phyloP scores from a whole-genome alignment of 495 filamentous ascomycete species.

The Hypoxylon fragiforme region DNA sequence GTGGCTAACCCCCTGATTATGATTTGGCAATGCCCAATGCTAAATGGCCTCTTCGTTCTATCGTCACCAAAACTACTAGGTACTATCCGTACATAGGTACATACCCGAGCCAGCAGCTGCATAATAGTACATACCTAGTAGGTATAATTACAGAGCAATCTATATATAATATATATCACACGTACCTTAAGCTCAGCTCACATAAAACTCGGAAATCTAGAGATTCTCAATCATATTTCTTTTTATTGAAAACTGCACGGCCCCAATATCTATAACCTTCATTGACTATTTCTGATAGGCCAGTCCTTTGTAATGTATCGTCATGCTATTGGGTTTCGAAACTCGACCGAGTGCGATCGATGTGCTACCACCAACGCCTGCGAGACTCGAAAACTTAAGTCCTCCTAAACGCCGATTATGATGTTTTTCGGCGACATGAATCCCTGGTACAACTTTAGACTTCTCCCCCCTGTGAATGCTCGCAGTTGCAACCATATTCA shows the following conservation, averaged over 20 bases:
- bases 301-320: slow-evolving; percentile 14
- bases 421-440: slow-evolving; percentile 9
- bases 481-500: neutral
- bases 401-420: slow-evolving; percentile 24
- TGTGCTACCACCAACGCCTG: slow-evolving; percentile 32
- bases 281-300: slow-evolving; percentile 15
- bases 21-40: too few relatives aligned
- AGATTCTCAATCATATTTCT: slow-evolving; percentile 11
- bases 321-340: slow-evolving; percentile 28
- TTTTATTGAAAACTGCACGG: slow-evolving; percentile 25
- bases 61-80: too few relatives aligned
- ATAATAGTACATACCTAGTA: neutral
- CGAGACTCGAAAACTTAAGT: slow-evolving; percentile 14
- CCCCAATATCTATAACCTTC: slow-evolving; percentile 7
- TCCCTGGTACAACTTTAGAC: slow-evolving; percentile 13
- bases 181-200: too few relatives aligned
- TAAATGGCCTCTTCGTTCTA: too few relatives aligned
- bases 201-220: too few relatives aligned
- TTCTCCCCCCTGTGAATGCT: neutral
- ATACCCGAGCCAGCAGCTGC: too few relatives aligned
- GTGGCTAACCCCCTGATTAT: too few relatives aligned
- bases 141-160: neutral
- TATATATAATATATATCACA: neutral
- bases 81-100: too few relatives aligned
- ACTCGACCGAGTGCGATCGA: slow-evolving; percentile 18